Base-by-base conservation (phyloP, 495 filamentous ascomycete species). In the Neurospora hispaniola region DNA sequence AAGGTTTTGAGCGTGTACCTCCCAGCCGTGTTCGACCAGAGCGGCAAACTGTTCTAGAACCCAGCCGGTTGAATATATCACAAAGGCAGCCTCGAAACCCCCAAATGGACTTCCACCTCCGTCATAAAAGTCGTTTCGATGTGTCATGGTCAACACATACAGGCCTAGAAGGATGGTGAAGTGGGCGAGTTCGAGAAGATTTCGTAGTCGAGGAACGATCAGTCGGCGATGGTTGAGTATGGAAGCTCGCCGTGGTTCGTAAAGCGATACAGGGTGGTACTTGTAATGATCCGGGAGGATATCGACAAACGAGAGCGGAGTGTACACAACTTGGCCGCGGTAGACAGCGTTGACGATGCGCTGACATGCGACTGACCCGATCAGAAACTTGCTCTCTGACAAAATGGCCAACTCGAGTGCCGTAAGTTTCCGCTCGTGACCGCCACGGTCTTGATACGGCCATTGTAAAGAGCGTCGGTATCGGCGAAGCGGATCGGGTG, bases 231-330 rank as follows among this genome's bases (percentile, higher is more conserved):
- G 89, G 75, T 91, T 90, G 42, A 91, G 83, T 9, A 89, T 77
- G 14, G 85, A 82, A 5, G 87, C 87, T 59, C 84, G 85, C 23
- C 86, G 79, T 10, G 89, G 89, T 69, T 89, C 85, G 77, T 90
- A 90, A 1, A 91, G 78, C 11, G 87, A 87, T 27, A 90, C 88
- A 2, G 87, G 86, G 75, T 88, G 87, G 74, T 87, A 82, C 75
- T 91, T 90, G 80, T 90, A 90, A 72, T 89, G 86, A 80, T 91
- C 89, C 2, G 89, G 89, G 23, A 91, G 75, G 41, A 91, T 89
- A 75, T 90, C 88, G 62, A 91, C 84, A 75, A 90, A 89, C 0
- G 85, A 82, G 1, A 85, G 82, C 0, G 89, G 89, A 2, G 89
- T 90, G 73, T 91, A 91, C 38, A 89, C 84, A 16, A 90, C 82